phyloP scores from a whole-genome alignment of 768 basidiomycete genomes.

The Amanita pseudoporphyria region DNA sequence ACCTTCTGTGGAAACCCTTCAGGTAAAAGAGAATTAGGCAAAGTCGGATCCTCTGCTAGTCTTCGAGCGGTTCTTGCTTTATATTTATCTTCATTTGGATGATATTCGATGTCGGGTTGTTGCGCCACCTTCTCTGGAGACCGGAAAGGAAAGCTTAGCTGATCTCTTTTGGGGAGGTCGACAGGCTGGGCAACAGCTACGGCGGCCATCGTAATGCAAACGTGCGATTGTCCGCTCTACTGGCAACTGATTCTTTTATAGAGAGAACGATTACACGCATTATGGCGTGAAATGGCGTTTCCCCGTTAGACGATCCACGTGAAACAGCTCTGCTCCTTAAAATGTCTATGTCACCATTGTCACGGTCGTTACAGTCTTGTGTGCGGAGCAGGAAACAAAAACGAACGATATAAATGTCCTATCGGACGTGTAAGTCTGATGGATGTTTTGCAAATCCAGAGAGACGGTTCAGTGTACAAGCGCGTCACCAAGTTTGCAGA shows the following conservation, averaged over 20 bases:
- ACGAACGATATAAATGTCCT: no score
- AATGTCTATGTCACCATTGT: neutral
- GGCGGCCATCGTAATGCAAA: neutral
- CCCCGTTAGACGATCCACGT: neutral
- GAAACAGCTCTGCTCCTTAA: no score
- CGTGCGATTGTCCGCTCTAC: no score
- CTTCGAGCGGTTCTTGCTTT: constrained; percentile 25
- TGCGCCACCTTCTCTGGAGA: neutral
- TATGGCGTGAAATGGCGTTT: neutral
- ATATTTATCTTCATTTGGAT: constrained; percentile 29
- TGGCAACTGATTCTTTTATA: neutral
- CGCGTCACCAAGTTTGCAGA: constrained; percentile 48
- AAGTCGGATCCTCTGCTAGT: constrained; percentile 23
- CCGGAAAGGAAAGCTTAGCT: neutral
- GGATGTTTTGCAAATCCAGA: neutral
- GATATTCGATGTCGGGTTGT: constrained; percentile 31
- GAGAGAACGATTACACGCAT: neutral
- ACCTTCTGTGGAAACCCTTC: constrained; percentile 26
- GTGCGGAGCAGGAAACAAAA: neutral
- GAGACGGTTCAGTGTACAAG: constrained; percentile 42
- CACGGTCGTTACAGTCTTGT: no score
- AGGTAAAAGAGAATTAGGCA: constrained; percentile 21
- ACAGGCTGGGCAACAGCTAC: neutral
- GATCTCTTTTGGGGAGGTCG: neutral
- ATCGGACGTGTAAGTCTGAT: neutral